Conservation (phyloP, 306 rosid genomes). For the Castanea mollissima region DNA sequence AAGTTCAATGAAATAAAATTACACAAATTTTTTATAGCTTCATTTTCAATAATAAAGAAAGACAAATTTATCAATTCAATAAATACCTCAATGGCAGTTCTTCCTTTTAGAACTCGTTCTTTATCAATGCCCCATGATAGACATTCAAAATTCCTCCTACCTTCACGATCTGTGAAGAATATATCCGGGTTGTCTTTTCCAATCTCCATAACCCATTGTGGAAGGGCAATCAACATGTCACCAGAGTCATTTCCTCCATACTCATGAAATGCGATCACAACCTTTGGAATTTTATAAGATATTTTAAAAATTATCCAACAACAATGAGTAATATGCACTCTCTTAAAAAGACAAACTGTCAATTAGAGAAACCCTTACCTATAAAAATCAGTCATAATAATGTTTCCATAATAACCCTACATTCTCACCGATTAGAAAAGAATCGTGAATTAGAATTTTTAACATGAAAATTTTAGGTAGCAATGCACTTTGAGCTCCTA, state of each 20-base stretch:
- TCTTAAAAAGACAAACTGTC: slow-evolving; percentile 9
- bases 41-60: slow-evolving; percentile 9
- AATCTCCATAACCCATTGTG: slow-evolving; percentile 89
- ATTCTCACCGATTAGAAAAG: not conserved
- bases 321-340: slow-evolving; percentile 21
- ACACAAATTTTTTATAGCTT: not conserved
- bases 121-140: slow-evolving; percentile 93
- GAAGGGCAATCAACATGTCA: slow-evolving; percentile 68
- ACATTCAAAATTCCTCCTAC: slow-evolving; percentile 89
- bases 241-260: slow-evolving; percentile 68
- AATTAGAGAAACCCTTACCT: slow-evolving; percentile 6
- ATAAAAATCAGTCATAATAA: slow-evolving; percentile 10
- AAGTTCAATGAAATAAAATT: not conserved
- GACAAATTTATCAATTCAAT: not conserved
- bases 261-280: slow-evolving; percentile 95
- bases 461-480: slow-evolving; percentile 3
- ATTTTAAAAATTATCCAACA: slow-evolving; percentile 30
- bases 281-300: slow-evolving; percentile 54
- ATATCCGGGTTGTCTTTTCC: slow-evolving; percentile 88
- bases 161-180: slow-evolving; percentile 96
- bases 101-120: slow-evolving; percentile 88
- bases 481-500: slow-evolving; percentile 13
- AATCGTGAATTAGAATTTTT: not conserved
- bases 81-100: slow-evolving; percentile 93
- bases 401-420: slow-evolving; percentile 20